Base-by-base conservation (phyloP, 257 asterid species). In the Phtheirospermum japonicum region DNA sequence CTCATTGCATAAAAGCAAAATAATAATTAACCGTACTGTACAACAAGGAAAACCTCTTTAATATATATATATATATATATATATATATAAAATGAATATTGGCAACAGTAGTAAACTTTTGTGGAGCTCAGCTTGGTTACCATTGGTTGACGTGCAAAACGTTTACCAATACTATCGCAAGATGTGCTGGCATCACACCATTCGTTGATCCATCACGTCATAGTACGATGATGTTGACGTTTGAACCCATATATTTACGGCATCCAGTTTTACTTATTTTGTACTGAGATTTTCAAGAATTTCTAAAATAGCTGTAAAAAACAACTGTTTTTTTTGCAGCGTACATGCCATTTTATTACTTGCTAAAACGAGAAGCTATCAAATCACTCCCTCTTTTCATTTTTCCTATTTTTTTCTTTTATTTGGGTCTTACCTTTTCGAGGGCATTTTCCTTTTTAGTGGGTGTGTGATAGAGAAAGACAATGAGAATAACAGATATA, bases 371-470 rank as follows among this genome's bases (percentile, higher is more conserved):
- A 55, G 51, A 60, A 8, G 42, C 42, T 9, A 36, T 36, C 8
- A 36, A 6, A 36, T n/a, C 71, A 65, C 73, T 14, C 9, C 11
- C 50, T 13, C 9, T 61, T 30, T 28, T 26, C 11, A 7, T 51
- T 52, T 23, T 4, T n/a, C 34, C 0, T 0, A 6, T 0, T 13
- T 18, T 17, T 30, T 42, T 0, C 6, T 45, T 48, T 57, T 40
- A 34, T 57, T 40, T n/a, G n/a, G n/a, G n/a, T n/a, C n/a, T 37
- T 36, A 28, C 18, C 64, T 66, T 31, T 64, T 28, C n/a, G 45
- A 4, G 48, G 72, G 34, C 43, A 23, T 31, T 67, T 76, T 48
- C 82, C 82, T 56, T 61, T 77, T 77, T 66, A 49, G 54, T 16
- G 54, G 77, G 58, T 57, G 26, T 20, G 49, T 51, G 59, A 33